phyloP scores from a whole-genome alignment of 768 basidiomycete species.

The Boletellus ananas region DNA sequence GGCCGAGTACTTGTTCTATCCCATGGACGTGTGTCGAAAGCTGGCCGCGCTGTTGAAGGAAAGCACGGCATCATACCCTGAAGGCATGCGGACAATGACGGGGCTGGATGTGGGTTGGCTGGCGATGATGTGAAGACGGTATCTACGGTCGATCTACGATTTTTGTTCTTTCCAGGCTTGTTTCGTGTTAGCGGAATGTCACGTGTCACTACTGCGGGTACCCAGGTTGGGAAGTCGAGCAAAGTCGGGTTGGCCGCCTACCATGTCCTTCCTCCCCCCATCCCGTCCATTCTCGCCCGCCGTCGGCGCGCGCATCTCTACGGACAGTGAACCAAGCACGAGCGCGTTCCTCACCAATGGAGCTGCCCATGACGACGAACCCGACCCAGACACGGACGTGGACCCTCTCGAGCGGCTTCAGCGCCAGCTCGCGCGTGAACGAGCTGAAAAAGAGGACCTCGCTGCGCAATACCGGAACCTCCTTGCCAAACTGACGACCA shows the following conservation, averaged over 20 bases:
- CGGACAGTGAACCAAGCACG: slow-evolving; percentile 40
- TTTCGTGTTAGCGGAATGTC: not conserved
- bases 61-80: slow-evolving; percentile 75
- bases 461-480: slow-evolving; percentile 83
- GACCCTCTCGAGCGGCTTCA: slow-evolving; percentile 62
- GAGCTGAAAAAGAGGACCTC: slow-evolving; percentile 85
- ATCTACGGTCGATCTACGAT: not conserved
- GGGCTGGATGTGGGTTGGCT: slow-evolving; percentile 83
- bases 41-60: slow-evolving; percentile 68
- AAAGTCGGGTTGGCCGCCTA: slow-evolving; percentile 9
- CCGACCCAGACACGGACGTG: slow-evolving; percentile 38
- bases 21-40: slow-evolving; percentile 69
- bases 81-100: slow-evolving; percentile 72
- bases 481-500: slow-evolving; percentile 83
- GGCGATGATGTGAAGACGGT: slow-evolving; percentile 11
- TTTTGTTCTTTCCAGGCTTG: not conserved
- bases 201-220: slow-evolving; percentile 11
- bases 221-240: slow-evolving; percentile 9
- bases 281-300: slow-evolving; percentile 32
- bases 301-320: slow-evolving; percentile 34
- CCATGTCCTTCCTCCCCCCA: slow-evolving; percentile 23
- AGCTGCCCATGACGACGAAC: slow-evolving; percentile 32
- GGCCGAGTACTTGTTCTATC: slow-evolving; percentile 85
- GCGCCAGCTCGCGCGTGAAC: slow-evolving; percentile 68
- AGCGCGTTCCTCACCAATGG: slow-evolving; percentile 31